phyloP scores from a whole-genome alignment of 2,329 filamentous ascomycete species.

The Hyphodiscus sp. region DNA sequence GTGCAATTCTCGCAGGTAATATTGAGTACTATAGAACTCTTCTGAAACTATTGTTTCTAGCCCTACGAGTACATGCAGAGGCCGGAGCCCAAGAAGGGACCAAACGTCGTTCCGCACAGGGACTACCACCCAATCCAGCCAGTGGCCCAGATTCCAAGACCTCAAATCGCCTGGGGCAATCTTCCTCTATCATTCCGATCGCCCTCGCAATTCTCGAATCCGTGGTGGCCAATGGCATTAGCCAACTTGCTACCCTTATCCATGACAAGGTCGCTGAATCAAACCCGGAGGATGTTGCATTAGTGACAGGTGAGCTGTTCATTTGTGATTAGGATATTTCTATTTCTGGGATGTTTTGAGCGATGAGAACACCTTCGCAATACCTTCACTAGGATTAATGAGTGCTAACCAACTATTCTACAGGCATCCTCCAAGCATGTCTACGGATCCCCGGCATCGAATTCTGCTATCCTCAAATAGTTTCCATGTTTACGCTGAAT shows the following conservation, averaged over 20 bases:
- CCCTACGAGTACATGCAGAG: slow-evolving; percentile 57
- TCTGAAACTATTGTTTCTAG: slow-evolving; percentile 77
- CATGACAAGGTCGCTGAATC: slow-evolving; percentile 65
- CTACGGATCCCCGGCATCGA: slow-evolving; percentile 72
- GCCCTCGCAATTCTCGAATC: slow-evolving; percentile 70
- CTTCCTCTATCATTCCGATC: slow-evolving; percentile 31
- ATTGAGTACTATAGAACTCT: slow-evolving; percentile 75
- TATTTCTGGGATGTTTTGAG: not conserved
- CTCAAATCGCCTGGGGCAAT: slow-evolving; percentile 17
- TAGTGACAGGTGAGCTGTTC: slow-evolving; percentile 51
- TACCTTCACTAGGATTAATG: not conserved
- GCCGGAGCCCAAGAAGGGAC: slow-evolving; percentile 5
- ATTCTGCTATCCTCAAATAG: slow-evolving; percentile 62
- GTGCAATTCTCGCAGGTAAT: slow-evolving; percentile 48
- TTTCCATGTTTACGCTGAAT: slow-evolving; percentile 63
- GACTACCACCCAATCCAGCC: slow-evolving; percentile 5
- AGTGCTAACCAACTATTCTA: not conserved
- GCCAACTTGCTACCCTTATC: slow-evolving; percentile 70
- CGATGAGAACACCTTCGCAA: too few species aligned
- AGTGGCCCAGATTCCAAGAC: slow-evolving; percentile 17
- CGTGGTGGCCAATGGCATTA: slow-evolving; percentile 76
- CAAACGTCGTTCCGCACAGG: too few species aligned
- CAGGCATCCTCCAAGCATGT: slow-evolving; percentile 75
- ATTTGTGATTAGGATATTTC: not conserved
- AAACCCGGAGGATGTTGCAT: slow-evolving; percentile 72